Evolutionary conservation across 441 rosid species (phyloP).

Genomic region (Euphorbia celastroides): DNA sequence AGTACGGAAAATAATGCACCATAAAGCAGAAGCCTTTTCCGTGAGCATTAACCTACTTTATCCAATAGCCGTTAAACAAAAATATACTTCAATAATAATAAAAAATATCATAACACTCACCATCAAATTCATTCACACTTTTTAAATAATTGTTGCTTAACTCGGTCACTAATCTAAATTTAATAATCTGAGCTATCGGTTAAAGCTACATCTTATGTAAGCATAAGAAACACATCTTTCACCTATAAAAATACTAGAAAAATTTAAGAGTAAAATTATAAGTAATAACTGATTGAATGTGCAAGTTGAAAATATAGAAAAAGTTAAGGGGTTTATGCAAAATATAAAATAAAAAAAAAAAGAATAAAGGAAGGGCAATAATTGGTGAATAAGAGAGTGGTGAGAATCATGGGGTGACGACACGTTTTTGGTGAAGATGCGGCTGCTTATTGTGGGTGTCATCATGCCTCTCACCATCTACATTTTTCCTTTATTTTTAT

Average conservation of each 20-base stretch:
- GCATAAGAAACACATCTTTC: no score
- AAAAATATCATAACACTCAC: not conserved
- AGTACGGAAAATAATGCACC: not conserved
- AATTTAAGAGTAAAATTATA: no score
- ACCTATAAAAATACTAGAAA: no score
- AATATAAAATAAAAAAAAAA: no score
- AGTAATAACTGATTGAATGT: no score
- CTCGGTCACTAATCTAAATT: no score
- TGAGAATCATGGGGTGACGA: conserved; percentile 18
- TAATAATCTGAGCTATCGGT: no score
- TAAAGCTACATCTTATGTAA: no score
- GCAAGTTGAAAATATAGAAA: no score
- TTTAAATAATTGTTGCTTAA: no score
- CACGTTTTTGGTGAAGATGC: conserved; percentile 22
- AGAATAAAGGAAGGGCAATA: conserved; percentile 12
- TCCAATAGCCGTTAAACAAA: conserved; percentile 12
- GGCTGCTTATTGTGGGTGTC: conserved; percentile 10
- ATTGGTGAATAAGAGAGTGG: conserved; percentile 24
- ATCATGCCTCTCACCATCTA: conserved; percentile 9
- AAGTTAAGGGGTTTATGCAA: no score
- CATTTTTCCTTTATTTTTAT: not conserved
- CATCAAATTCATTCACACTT: not conserved
- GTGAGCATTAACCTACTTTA: conserved; percentile 2
- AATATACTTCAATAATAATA: no score
- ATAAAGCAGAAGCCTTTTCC: not conserved